Base-by-base conservation (phyloP, 2,329 filamentous ascomycete genomes). In the Trichoderma aggressivum region DNA sequence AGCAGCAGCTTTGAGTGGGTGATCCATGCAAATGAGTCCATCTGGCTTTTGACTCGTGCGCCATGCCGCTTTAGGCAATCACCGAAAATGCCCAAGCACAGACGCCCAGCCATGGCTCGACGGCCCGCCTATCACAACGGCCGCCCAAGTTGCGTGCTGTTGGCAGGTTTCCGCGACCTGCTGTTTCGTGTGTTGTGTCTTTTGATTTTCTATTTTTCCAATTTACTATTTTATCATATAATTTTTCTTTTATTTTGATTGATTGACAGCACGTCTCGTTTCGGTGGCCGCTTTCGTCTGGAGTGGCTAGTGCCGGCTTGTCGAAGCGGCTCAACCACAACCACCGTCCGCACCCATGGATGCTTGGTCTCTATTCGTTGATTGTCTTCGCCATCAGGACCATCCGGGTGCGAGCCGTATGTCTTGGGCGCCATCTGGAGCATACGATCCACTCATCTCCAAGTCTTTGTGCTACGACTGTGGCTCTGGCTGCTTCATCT, bases 61-160 rank as follows among this genome's bases (percentile, higher is more conserved):
- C 58, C 30, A 70, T 11, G 26, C 67, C 26, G 30, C 30, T 43
- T 63, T 56, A 43, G 59, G 67, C 26, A 70, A 70, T 70, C 32
- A 43, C 67, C 67, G 67, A 70, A 63, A 70, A 55, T 63, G 32
- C 28, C 36, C 56, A 36, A 53, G 50, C 24, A 26, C 60, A 18
- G 21, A 50, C 43, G 26, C 34, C 28, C 47, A 55, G 43, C 61
- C 61, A 53, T 65, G 14, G 24, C 62, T 65, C 43, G 43, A 24
- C 11, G n/a, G 11, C 21, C 65, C 65, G 55, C 65, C 65, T 34
- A 68, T 66, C 24, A 66, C 32, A 66, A 30, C 21, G 7, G 62
- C 43, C 39, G n/a, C n/a, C n/a, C 62, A 65, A 36, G 62, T 65
- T 65, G 30, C 47, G 47, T 62, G 60, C 59, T 62, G 34, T 26